A percentile compares a stretch with the other conserved stretches of the same genome.
These are phyloP conservation scores for Tanacetum coccineum DNA, from an alignment of 129 eudicot genomes.

Conservation along the genomic window DNA sequence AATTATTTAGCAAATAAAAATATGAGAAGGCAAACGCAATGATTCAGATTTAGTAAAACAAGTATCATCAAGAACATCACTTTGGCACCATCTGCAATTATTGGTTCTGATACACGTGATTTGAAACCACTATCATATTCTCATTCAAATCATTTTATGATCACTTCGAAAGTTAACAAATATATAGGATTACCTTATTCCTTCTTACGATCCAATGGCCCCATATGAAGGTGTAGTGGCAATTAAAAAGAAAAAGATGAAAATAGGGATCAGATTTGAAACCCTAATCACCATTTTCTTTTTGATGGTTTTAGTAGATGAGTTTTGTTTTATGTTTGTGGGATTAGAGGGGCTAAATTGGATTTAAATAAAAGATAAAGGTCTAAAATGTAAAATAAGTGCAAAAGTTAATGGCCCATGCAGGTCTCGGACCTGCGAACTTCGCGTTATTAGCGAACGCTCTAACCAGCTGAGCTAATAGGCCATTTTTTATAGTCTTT, in stretches of 20 bases:
- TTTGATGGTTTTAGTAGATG: background rate
- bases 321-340: conserved; percentile 1
- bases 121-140: conserved; percentile 39
- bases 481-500: no score
- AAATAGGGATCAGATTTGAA: conserved; percentile 15
- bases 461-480: conserved; percentile 96
- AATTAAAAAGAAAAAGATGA: conserved; percentile 17
- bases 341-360: conserved; percentile 7
- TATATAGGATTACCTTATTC: conserved; percentile 2
- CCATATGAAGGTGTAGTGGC: conserved; percentile 1
- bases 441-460: conserved; percentile 98
- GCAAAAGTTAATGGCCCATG: conserved; percentile 52
- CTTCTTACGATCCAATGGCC: conserved; percentile 1
- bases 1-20: conserved; percentile 40
- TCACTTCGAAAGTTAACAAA: no score
- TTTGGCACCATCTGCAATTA: conserved; percentile 65
- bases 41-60: conserved; percentile 63
- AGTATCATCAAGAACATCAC: conserved; percentile 55
- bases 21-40: conserved; percentile 60
- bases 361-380: background rate
- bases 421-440: conserved; percentile 99
- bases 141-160: no score
- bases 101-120: conserved; percentile 40
- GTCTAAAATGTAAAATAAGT: background rate
- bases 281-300: conserved; percentile 22